Conservation (phyloP, 768 basidiomycete genomes). For the Suillus bovinus region DNA sequence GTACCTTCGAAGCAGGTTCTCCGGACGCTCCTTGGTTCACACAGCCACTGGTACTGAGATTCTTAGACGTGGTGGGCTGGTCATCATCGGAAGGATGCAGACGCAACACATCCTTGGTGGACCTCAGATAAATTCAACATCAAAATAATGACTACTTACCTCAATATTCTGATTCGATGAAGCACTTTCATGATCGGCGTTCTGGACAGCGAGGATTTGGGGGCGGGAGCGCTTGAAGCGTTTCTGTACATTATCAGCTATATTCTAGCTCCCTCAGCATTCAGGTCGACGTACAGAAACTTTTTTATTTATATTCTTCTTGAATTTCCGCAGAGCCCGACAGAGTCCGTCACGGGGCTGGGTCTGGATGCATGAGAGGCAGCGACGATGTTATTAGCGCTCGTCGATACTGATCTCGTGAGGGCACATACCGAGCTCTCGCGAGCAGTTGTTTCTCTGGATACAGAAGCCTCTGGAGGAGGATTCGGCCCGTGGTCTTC, state of each 20-base stretch:
- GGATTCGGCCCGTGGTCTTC: not conserved
- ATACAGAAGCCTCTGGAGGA: not conserved
- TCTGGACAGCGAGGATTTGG: not conserved
- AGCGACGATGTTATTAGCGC: not conserved
- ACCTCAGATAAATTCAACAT: not conserved
- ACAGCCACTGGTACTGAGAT: not conserved
- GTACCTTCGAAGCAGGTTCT: not conserved
- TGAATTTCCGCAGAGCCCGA: not conserved
- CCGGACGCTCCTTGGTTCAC: not conserved
- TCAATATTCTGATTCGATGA: not conserved
- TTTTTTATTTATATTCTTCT: not conserved
- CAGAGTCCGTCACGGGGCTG: not conserved
- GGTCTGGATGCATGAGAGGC: not conserved
- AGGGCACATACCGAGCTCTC: not conserved
- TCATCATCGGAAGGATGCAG: not conserved
- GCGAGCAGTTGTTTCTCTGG: not conserved
- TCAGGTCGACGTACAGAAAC: not conserved
- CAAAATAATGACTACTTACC: not conserved
- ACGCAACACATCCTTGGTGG: not conserved
- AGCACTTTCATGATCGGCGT: not conserved
- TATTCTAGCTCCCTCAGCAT: not conserved
- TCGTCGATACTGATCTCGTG: not conserved
- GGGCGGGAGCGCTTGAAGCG: not conserved
- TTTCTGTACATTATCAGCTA: not conserved
- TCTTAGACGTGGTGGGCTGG: not conserved